A percentile compares a stretch with the other conserved stretches of the same genome.
Conservation (phyloP, 768 basidiomycete genomes). For the Pleurotus eryngii region DNA sequence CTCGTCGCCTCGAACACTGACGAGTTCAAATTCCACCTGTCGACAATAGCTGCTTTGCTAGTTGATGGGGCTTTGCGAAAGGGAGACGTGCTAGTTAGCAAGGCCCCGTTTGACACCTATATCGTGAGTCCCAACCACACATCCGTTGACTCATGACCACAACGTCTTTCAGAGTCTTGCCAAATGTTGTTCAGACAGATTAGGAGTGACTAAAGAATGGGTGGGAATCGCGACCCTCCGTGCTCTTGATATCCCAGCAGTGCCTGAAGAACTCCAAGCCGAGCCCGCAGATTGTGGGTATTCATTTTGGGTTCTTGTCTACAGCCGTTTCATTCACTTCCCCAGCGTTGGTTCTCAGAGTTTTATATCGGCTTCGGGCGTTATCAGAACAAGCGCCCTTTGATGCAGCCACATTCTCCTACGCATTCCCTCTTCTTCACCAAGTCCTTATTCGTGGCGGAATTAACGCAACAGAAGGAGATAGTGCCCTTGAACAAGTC, state of each 20-base stretch:
- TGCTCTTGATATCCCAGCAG: conserved; percentile 55
- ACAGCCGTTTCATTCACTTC: conserved; percentile 1
- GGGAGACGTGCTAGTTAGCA: conserved; percentile 61
- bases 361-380: conserved; percentile 80
- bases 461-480: conserved; percentile 59
- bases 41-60: conserved; percentile 54
- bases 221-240: conserved; percentile 84
- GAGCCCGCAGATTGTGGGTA: conserved; percentile 66
- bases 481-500: conserved; percentile 76
- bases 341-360: conserved; percentile 74
- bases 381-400: conserved; percentile 80
- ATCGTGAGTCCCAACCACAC: conserved; percentile 45
- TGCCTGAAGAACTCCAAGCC: conserved; percentile 69
- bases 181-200: conserved; percentile 67
- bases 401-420: conserved; percentile 83
- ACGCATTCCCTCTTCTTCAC: conserved; percentile 71
- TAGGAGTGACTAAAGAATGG: conserved; percentile 67
- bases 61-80: conserved; percentile 60
- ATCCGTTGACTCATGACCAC: background rate
- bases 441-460: conserved; percentile 71
- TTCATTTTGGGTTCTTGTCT: background rate
- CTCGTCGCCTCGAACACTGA: conserved; percentile 49
- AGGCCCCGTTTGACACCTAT: conserved; percentile 70
- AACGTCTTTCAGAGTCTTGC: conserved; percentile 53
- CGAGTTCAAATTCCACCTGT: conserved; percentile 55